Conservation (phyloP, 352 stramenopile genomes). For the Elongisporangium undulatum region DNA sequence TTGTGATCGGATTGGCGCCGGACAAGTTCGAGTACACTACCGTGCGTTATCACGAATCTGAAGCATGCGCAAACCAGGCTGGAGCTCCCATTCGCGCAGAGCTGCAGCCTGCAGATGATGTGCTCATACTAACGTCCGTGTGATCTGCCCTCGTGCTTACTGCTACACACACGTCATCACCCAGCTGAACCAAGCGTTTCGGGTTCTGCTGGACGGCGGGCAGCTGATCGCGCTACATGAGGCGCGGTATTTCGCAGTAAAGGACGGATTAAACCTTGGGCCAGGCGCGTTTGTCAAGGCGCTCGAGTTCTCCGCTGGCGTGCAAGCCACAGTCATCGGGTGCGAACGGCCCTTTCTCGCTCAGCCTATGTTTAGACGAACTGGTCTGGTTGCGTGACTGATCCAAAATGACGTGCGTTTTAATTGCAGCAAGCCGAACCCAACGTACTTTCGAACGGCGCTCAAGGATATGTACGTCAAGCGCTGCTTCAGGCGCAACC, state of each 20-base stretch:
- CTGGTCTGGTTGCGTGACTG: neutral
- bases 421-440: slow-evolving; percentile 34
- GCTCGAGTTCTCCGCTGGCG: slow-evolving; percentile 39
- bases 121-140: neutral
- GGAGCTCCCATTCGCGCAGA: neutral
- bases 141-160: neutral
- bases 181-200: slow-evolving; percentile 55
- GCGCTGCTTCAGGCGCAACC: neutral
- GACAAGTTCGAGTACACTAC: slow-evolving; percentile 56
- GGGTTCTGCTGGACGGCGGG: slow-evolving; percentile 40
- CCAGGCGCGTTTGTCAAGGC: slow-evolving; percentile 51
- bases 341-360: slow-evolving; percentile 7
- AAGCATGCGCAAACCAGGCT: neutral
- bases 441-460: slow-evolving; percentile 40
- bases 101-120: neutral
- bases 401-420: neutral
- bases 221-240: slow-evolving; percentile 51
- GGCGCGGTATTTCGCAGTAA: slow-evolving; percentile 42
- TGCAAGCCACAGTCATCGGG: slow-evolving; percentile 41
- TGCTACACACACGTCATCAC: neutral
- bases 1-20: slow-evolving; percentile 49
- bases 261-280: slow-evolving; percentile 42
- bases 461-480: slow-evolving; percentile 33
- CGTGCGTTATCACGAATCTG: slow-evolving; percentile 10
- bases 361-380: neutral